Evolutionary conservation across 495 filamentous ascomycete genomes (phyloP), one percentile per base, ranked within the genome.

Genomic region (Penicillium verhagenii): DNA sequence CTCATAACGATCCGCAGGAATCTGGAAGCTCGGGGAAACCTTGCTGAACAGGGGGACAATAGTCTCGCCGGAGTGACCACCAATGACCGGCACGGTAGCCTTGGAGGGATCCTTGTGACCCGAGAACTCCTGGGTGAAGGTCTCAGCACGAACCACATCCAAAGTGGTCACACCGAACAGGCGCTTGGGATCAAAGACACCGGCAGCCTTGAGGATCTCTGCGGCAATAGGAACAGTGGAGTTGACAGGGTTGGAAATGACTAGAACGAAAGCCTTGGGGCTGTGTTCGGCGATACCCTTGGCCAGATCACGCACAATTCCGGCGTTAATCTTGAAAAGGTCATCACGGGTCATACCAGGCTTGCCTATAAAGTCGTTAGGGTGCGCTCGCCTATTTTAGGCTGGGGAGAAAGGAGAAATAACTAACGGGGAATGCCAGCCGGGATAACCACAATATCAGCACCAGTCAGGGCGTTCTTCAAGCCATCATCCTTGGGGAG

Each of bases 171-270:
- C 94, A 82, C 94, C 94, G 66, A 98, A 97, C 46, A 98, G 87
- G 66, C 86, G 90, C 82, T 90, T 84, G 58, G 94, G 78, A 78
- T 98, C 86, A 79, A 97, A 97, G 62, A 96, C 91, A 56, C 86
- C 86, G 72, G 92, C 90, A 55, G 80, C 80, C 84, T 96, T 97
- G 71, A 98, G 85, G 50, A 96, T 84, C 79, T 98, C 94, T 49
- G 94, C 94, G 40, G 95, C 90, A 70, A 98, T 96, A 47, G 95
- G 94, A 53, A 98, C 95, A 31, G 95, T 98, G 20, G 90, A 95
- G 88, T 98, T 98, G 73, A 98, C 94, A 29, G 94, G 94, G 82
- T 98, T 98, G 58, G 94, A 97, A 75, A 98, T 98, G 79, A 98
- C 84, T 45, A 97, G 84, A 68, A 92, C 83, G 74, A 86, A 97